Evolutionary conservation across 2,329 filamentous ascomycete species (phyloP), one percentile per base, ranked within the genome.

Genomic region (Stemphylium beticola): DNA sequence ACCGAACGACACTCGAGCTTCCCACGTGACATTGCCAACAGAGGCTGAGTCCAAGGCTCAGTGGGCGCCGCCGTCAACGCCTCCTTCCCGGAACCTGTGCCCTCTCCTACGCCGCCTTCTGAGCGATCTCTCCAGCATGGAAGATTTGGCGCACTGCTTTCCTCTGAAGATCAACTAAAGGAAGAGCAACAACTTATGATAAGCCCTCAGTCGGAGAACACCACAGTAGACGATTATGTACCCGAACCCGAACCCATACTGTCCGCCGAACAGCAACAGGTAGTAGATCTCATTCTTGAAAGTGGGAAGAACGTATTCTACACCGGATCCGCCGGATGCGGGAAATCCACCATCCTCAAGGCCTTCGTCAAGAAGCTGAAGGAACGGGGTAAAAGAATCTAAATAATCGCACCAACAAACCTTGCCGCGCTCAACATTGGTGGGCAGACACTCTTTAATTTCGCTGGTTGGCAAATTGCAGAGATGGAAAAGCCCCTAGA

Each of bases 301-400:
- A 73, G 71, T 2, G 82, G 84, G 0, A 57, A 65, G 1, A 88
- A 88, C 49, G 82, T 88, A 9, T 89, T 88, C 65, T 88, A 84
- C 61, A 88, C 85, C 0, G 86, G 86, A 8, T 85, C 83, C 0
- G 86, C 85, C 12, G 86, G 86, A 0, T 83, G 80, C 40, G 85
- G 84, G 2, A 87, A 87, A 64, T 83, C 81, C 0, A 83, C 82
- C 0, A 80, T 85, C 1, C 71, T 87, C 0, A 81, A 80, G 53
- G 77, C 77, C 7, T 80, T 84, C 34, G 78, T 78, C 2, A 71
- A 66, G 6, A 66, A 72, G 4, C 72, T 85, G 1, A 53, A 57
- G 8, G 60, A 57, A 0, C 61, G 54, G 53, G 74, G 75, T 0
- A 75, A 71, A 33, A 62, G 17, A 0, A 83, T 87, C 4, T 62